A percentile compares a stretch with the other conserved stretches of the same genome.
phyloP scores from a whole-genome alignment of 306 rosid genomes.

The Trichosanthes cucumerina region DNA sequence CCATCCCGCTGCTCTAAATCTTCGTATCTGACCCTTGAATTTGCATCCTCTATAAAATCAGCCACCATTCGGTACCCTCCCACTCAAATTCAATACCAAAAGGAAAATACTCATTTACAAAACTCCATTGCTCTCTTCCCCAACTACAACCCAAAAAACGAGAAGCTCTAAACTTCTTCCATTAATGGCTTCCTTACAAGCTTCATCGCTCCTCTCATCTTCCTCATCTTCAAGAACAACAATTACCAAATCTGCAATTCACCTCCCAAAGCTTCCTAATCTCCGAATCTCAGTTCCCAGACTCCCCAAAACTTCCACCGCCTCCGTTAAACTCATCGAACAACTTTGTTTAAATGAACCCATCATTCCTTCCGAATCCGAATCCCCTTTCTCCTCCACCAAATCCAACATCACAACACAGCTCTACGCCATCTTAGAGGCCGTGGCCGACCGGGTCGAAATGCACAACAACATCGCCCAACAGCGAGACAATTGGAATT shows the following conservation, averaged over 20 bases:
- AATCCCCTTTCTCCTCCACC: conserved; percentile 5
- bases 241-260: conserved; percentile 29
- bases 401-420: neutral
- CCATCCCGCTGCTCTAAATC: conserved; percentile 2
- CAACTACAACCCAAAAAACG: neutral
- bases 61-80: neutral
- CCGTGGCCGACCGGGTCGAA: conserved; percentile 48
- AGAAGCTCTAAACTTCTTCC: neutral
- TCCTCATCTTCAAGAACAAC: conserved; percentile 19
- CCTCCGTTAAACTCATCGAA: conserved; percentile 26
- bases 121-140: too few species aligned
- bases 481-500: conserved; percentile 66
- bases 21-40: neutral
- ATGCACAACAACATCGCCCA: conserved; percentile 55
- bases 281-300: conserved; percentile 5
- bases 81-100: neutral
- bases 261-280: conserved; percentile 35
- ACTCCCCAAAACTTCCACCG: neutral
- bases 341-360: conserved; percentile 15
- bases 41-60: conserved; percentile 10
- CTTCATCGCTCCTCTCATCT: conserved; percentile 19
- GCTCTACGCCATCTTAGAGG: conserved; percentile 44
- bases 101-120: neutral
- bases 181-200: conserved; percentile 41
- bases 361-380: too few species aligned